Evolutionary conservation across 345 rosid species (phyloP), one percentile per base, ranked within the genome.

Genomic region (Bruguiera gymnorhiza): DNA sequence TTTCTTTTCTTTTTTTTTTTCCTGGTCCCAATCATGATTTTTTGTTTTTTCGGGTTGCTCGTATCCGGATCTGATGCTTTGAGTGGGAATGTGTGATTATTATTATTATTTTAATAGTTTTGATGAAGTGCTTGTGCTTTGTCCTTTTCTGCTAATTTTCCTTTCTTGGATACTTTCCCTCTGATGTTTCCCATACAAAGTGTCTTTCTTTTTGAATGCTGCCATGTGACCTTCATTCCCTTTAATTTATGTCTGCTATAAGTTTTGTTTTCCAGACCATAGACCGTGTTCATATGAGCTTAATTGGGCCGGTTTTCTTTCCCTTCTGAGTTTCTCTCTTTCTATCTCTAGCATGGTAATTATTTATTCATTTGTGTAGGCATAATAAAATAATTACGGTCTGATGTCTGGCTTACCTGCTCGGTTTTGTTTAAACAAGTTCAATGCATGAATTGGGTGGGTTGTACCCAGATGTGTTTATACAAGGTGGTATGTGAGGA

Each of bases 101-200:
- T 23, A 16, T 6, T 53, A 18, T 53, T 53, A 63, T 66, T 51
- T 52, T 37, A 52, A 37, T 66, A 62, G 62, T 36, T 60, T n/a
- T 27, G 71, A 60, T 53, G 62, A 53, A 29, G 46, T 60, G 34
- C 51, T 34, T n/a, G 29, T 23, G 54, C 16, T 66, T 55, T 66
- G 70, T 26, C 66, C 36, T 31, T 36, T 50, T 72, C n/a, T 63
- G 48, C 37, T 26, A 21, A 21, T 24, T 21, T 31, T 50, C 6
- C 61, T 66, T 54, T 60, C 59, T 60, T 66, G 67, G 67, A 73
- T 73, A 59, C 67, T 73, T 26, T 63, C 54, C 60, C 56, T n/a
- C 31, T 6, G 24, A 20, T 30, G 39, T 5, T 48, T 16, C 13
- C 37, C 32, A 4, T 31, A 39, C 13, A 56, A 26, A 11, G 32